These are phyloP conservation scores for Phlyctochytrium planicorne DNA, from an alignment of 192 early-diverging fungal species.

Conservation along the genomic window DNA sequence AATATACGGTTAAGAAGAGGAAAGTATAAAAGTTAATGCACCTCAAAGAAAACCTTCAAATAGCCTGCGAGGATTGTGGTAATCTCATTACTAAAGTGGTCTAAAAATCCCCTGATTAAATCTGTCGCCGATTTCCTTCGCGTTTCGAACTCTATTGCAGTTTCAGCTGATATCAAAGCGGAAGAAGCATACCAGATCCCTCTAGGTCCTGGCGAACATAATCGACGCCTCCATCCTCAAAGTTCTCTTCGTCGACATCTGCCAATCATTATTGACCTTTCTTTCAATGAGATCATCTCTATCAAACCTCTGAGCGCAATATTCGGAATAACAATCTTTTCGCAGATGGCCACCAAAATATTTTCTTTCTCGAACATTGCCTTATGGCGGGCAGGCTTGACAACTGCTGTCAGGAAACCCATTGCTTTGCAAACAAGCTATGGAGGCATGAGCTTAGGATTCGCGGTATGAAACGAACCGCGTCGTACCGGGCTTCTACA, in stretches of 20 bases:
- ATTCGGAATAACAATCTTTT: slow-evolving; percentile 91
- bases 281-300: background rate
- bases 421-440: slow-evolving; percentile 88
- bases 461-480: slow-evolving; percentile 38
- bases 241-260: slow-evolving; percentile 88
- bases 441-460: slow-evolving; percentile 2
- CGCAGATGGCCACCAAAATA: slow-evolving; percentile 78
- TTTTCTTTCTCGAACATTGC: slow-evolving; percentile 72
- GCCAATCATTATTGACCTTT: background rate
- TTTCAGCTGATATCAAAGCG: background rate
- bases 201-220: slow-evolving; percentile 91
- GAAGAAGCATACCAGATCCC: slow-evolving; percentile 61
- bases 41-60: slow-evolving; percentile 39
- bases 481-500: slow-evolving; percentile 74
- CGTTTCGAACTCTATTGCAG: slow-evolving; percentile 72
- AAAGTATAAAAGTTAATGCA: slow-evolving; percentile 8
- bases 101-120: slow-evolving; percentile 87
- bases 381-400: slow-evolving; percentile 68
- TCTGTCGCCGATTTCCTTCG: slow-evolving; percentile 90
- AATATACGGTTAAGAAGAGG: slow-evolving; percentile 1
- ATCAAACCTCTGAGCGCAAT: slow-evolving; percentile 71
- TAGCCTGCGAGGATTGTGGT: slow-evolving; percentile 82
- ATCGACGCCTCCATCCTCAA: slow-evolving; percentile 96
- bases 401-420: slow-evolving; percentile 84
- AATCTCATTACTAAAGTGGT: slow-evolving; percentile 80